phyloP scores from a whole-genome alignment of 1,284 basidiomycete species.

The Earliella scabrosa region DNA sequence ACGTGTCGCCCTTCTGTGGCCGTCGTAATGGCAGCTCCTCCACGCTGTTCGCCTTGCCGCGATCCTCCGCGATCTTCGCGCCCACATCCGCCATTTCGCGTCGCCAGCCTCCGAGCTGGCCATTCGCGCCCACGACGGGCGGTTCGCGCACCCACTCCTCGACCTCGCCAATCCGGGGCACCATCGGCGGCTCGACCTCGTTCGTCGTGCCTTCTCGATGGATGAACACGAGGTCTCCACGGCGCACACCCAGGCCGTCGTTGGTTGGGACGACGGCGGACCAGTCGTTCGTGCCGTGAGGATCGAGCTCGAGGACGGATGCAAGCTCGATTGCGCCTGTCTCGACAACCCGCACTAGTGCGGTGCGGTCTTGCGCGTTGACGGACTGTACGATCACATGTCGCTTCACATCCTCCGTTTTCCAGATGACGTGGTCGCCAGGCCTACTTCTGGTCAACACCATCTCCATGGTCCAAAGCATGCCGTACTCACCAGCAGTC shows the following conservation, averaged over 20 bases:
- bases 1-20: constrained; percentile 46
- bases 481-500: constrained; percentile 72
- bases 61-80: constrained; percentile 54
- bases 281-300: constrained; percentile 68
- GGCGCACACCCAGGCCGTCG: constrained; percentile 78
- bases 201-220: constrained; percentile 69
- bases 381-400: constrained; percentile 83
- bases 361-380: constrained; percentile 74
- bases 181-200: constrained; percentile 64
- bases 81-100: constrained; percentile 71
- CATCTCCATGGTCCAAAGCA: not conserved
- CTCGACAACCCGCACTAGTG: constrained; percentile 61
- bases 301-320: constrained; percentile 88
- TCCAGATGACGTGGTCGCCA: constrained; percentile 90
- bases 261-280: constrained; percentile 43
- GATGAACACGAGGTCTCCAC: constrained; percentile 86
- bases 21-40: constrained; percentile 50
- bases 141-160: constrained; percentile 76
- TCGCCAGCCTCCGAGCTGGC: constrained; percentile 67
- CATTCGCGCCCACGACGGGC: constrained; percentile 49
- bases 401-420: constrained; percentile 68
- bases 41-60: constrained; percentile 41
- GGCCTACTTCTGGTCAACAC: constrained; percentile 58
- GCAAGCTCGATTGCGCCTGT: constrained; percentile 65
- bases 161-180: constrained; percentile 80